phyloP scores from a whole-genome alignment of 495 filamentous ascomycete species.

The Penicillium coprophilum region DNA sequence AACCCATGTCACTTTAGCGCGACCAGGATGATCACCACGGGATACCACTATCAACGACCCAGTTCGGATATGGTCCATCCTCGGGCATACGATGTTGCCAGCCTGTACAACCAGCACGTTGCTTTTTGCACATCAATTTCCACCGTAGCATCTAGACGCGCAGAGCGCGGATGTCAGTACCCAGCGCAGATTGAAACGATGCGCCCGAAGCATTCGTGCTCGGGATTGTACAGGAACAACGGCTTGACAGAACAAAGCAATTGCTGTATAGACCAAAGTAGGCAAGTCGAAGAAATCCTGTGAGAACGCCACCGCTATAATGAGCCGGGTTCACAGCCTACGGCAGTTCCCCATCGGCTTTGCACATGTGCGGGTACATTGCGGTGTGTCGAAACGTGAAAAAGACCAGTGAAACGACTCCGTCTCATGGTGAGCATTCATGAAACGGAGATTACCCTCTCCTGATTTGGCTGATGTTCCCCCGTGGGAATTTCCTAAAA shows the following conservation, averaged over 20 bases:
- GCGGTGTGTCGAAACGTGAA: constrained; percentile 18
- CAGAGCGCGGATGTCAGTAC: constrained; percentile 8
- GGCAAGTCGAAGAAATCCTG: constrained; percentile 15
- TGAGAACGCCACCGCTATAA: constrained; percentile 17
- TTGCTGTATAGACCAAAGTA: background rate
- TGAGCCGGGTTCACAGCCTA: constrained; percentile 6
- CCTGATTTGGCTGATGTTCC: background rate
- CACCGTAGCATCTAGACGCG: constrained; percentile 5
- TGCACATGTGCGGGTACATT: constrained; percentile 12
- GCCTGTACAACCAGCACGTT: constrained; percentile 2
- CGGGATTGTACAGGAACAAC: constrained; percentile 5
- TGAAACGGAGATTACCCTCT: background rate
- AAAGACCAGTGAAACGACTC: too few relatives aligned
- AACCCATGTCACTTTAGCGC: constrained; percentile 4
- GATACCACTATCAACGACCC: background rate
- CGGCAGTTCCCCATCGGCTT: constrained; percentile 3
- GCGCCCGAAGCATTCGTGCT: constrained; percentile 1
- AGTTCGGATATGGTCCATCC: constrained; percentile 5
- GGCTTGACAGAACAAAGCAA: constrained; percentile 5
- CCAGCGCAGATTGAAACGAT: constrained; percentile 9
- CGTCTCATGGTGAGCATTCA: background rate
- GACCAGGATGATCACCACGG: background rate
- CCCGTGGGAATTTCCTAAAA: background rate
- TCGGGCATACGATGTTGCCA: background rate
- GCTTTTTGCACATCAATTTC: background rate